Evolutionary conservation across 2,329 filamentous ascomycete genomes (phyloP), one percentile per base, ranked within the genome.

Genomic region (Aureobasidium sp.): DNA sequence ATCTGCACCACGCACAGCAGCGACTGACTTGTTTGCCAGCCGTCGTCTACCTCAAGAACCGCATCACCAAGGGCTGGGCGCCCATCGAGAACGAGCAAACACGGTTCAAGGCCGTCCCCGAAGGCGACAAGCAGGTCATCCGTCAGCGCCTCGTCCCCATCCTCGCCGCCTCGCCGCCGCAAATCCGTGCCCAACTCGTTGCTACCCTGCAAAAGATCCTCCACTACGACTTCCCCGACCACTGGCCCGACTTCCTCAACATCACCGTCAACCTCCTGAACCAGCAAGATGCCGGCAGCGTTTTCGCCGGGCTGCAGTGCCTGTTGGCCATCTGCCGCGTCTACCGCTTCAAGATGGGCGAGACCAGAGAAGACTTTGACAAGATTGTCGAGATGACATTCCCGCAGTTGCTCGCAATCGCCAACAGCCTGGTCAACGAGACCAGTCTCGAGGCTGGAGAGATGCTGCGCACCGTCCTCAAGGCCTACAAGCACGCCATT

Each of bases 11-110:
- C 10, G 5, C 25, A 19, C 15, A 13, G 9, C 25, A n/a, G 4
- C 13, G 2, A 45, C 46, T 50, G 46, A 51, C 27, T 71, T 64
- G 33, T 61, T 61, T 57, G 62, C 50, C 74, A 96, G 93, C 91
- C 70, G 92, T 93, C 71, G 90, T 99, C 68, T 99, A 97, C 77
- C 85, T 97, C 74, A 99, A 99, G 79, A 97, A 99, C 78, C 88
- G 92, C 72, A 88, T 97, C 74, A 93, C 89, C 74, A 88, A 92
- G 72, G 91, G 90, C 69, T 99, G 94, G 94, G 83, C 87, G 60
- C 85, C 84, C 64, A 81, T 82, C 70, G 88, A 93, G 66, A 83
- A 86, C 64, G 82, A 84, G 69, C 62, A 67, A 47, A 61, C 63
- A 35, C 63, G 63, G 33, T 85, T 88, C 68, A 85, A 84, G 68